Evolutionary conservation across 2,329 filamentous ascomycete genomes (phyloP), one percentile per base, ranked within the genome.

Genomic region (Aureobasidium musti): DNA sequence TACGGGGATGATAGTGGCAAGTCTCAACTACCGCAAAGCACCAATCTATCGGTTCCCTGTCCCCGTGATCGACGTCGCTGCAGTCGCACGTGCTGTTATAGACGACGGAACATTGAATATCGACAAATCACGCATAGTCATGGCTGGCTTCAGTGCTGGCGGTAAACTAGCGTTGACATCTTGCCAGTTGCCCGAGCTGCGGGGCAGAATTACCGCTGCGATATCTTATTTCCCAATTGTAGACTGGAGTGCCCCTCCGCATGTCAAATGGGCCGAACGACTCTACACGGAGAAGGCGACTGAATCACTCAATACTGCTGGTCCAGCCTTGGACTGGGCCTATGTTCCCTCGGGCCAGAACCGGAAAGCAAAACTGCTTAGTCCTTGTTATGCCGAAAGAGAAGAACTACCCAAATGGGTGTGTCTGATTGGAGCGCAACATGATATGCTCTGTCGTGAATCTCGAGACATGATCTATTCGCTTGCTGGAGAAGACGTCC

Each of bases 371-470:
- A n/a, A n/a, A n/a, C 30, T 61, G 11, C 45, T 61, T 2, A 61
- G 57, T 61, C 57, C 57, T 5, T 61, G 57, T 7, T 61, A 47
- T 30, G 57, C 57, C 0, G 13, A 6, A 2, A 61, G 30, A 21
- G 26, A 50, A 7, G 57, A 47, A 13, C 19, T 61, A 2, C 57
- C 57, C 10, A 30, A 50, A 19, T 61, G 43, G 41, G 21, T 61
- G 1, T 61, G 57, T 49, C 8, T 61, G 57, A 50, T 61, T 13
- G 57, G 57, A 33, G 57, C 57, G 17, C 57, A 61, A 19, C 57
- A 61, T 17, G 57, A 61, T 13, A 47, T 61, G 56, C 23, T 60
- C 2, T 60, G 56, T 45, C 56, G 56, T 19, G 56, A 60, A 33
- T n/a, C 56, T 19, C 39, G 57, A 11, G 23, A 61, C 17, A 61